Evolutionary conservation across 1,284 basidiomycete genomes (phyloP), one percentile per base, ranked within the genome.

Genomic region (Singerocomus inundabilis): DNA sequence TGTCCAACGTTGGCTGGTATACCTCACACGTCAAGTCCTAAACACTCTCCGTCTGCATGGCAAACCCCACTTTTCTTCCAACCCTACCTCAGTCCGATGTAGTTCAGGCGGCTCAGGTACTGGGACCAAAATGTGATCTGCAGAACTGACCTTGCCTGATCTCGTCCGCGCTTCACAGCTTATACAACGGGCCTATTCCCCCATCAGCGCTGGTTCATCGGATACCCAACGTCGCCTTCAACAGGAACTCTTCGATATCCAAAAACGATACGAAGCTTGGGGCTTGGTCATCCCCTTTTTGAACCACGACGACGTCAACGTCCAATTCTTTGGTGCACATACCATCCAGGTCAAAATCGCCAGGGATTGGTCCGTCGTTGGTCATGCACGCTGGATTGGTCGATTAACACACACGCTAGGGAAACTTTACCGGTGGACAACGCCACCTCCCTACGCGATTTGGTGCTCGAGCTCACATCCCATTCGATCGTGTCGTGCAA

Each of bases 321-420:
- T 94, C 8, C 86, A 93, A 63, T 95, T 94, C 77, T 94, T 93
- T 64, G 91, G 91, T 5, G 92, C 92, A 5, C 91, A 94, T 63
- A 95, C 91, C 0, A 82, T 88, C 1, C 90, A 93, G 64, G 89
- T 93, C 53, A 95, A 95, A 78, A 91, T 94, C 58, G 83, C 88
- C 16, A 75, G 92, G 55, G 92, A 94, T 64, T 93, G 91, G 91
- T 93, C 61, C 58, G 84, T 67, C 11, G 3, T 18, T 10, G 7
- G 26, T n/a, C 47, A 6, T 33, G 16, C 47, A 32, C 31, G 5
- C 25, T 24, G 5, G 6, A 21, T 8, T 10, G 7, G 24, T 45
- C 41, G 32, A 32, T 28, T 56, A 26, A 65, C 48, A 21, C 43
- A 24, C 31, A 38, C 44, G 12, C 48, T 48, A 90, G 87, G 84